Conservation (phyloP, 805 yeast genomes). For the Saccharomycopsis olivae region DNA sequence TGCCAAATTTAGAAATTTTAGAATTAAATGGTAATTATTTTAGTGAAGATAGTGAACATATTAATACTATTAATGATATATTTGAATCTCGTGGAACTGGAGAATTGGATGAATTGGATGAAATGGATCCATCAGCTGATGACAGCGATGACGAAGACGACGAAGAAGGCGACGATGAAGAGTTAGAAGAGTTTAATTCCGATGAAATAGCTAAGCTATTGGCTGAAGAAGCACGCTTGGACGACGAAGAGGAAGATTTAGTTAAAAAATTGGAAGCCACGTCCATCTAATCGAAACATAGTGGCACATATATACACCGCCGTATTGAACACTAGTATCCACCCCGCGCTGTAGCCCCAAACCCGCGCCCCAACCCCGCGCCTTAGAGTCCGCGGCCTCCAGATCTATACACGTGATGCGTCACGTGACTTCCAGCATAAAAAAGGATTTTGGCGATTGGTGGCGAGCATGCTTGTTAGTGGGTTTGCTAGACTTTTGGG, state of each 20-base stretch:
- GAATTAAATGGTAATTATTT: conserved; percentile 93
- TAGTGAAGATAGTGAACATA: conserved; percentile 71
- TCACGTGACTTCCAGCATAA: no score
- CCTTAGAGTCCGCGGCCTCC: no score
- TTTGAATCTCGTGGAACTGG: conserved; percentile 71
- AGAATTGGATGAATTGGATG: conserved; percentile 87
- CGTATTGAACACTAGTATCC: no score
- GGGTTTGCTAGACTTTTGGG: no score
- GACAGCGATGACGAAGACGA: conserved; percentile 47
- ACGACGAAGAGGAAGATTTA: conserved; percentile 35
- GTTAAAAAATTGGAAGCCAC: conserved; percentile 51
- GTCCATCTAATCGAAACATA: no score
- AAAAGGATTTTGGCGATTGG: no score
- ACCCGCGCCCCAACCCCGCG: no score
- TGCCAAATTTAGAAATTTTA: conserved; percentile 51
- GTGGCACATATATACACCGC: no score
- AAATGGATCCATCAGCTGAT: conserved; percentile 69
- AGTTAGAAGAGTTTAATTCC: conserved; percentile 30
- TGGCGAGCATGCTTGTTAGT: no score
- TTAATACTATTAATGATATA: conserved; percentile 48
- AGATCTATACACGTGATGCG: no score
- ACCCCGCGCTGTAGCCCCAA: no score
- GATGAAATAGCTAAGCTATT: conserved; percentile 33
- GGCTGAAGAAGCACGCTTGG: conserved; percentile 29
- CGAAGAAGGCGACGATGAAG: conserved; percentile 29